Evolutionary conservation across 768 basidiomycete species (phyloP), one percentile per base, ranked within the genome.

Genomic region (Trametopsis cervina): DNA sequence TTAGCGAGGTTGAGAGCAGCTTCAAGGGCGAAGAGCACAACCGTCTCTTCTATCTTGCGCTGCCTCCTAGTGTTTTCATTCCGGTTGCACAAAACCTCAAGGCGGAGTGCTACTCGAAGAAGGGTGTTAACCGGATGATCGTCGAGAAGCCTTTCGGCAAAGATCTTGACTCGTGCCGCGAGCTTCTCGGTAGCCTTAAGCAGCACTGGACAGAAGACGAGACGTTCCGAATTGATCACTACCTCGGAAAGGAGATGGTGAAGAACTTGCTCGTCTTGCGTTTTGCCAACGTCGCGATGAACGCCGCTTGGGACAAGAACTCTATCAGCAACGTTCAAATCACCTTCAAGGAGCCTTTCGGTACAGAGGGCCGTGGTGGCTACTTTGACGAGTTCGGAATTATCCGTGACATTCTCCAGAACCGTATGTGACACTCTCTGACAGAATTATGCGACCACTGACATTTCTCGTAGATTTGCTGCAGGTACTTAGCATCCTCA

Each of bases 301-400:
- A 81, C 54, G 81, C 89, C 23, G 78, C 80, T 33, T 96, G 94
- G 90, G 94, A 98, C 72, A 95, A 90, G 68, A 91, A 94, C 66
- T 90, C 82, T 51, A 86, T 99, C 71, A 83, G 80, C 69, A 98
- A 93, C 62, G 92, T 99, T 26, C 96, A 99, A 67, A 96, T 98
- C 69, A 96, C 93, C 13, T 97, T 98, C 81, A 98, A 98, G 73
- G 96, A 98, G 68, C 92, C 94, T 2, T 97, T 98, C 63, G 95
- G 95, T 17, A 99, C 95, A 41, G 96, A 99, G 64, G 95, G 95
- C n/a, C 89, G 95, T 56, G 95, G 95, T n/a, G 95, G 96, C 15
- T 99, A 99, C 77, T 99, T 99, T 71, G 95, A 99, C 66, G 94
- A 98, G 69, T 99, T 97, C 68, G 96, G 96, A 47, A 98, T 99